A percentile compares a stretch with the other conserved stretches of the same genome.
phyloP scores from a whole-genome alignment of 2,329 filamentous ascomycete genomes.

The Fusarium coicis region DNA sequence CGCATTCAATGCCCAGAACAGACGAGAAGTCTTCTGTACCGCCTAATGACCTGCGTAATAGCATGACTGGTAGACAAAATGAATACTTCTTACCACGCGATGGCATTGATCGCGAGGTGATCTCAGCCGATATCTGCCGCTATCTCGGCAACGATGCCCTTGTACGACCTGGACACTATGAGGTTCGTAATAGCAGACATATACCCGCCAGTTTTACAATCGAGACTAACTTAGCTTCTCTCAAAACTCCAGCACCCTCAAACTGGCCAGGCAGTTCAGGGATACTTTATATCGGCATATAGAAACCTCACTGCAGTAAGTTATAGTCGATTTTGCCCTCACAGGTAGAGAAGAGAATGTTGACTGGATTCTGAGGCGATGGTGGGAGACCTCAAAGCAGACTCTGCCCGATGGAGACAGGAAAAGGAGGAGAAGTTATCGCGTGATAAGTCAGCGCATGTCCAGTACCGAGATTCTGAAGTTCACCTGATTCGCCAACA shows the following conservation, averaged over 20 bases:
- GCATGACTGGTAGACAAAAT: background rate
- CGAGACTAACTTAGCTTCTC: background rate
- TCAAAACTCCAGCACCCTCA: accelerated
- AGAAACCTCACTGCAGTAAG: accelerated
- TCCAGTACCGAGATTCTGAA: background rate
- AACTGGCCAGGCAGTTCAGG: accelerated
- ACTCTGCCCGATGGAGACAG: background rate
- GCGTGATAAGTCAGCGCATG: background rate
- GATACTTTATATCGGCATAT: accelerated
- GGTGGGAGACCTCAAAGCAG: accelerated
- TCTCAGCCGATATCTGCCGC: accelerated
- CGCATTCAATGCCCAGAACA: background rate
- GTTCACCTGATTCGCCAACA: background rate
- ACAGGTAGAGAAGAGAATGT: background rate
- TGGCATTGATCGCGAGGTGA: background rate
- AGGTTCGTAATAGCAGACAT: accelerated
- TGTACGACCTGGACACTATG: accelerated
- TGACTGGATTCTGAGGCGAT: accelerated
- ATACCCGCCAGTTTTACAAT: accelerated
- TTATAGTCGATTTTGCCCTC: background rate
- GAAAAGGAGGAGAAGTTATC: background rate
- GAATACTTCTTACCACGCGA: accelerated
- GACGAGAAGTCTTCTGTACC: accelerated
- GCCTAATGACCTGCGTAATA: background rate
- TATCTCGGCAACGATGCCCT: accelerated